Base-by-base conservation (phyloP, 192 early-diverging fungal species). In the Coemansia sp. region DNA sequence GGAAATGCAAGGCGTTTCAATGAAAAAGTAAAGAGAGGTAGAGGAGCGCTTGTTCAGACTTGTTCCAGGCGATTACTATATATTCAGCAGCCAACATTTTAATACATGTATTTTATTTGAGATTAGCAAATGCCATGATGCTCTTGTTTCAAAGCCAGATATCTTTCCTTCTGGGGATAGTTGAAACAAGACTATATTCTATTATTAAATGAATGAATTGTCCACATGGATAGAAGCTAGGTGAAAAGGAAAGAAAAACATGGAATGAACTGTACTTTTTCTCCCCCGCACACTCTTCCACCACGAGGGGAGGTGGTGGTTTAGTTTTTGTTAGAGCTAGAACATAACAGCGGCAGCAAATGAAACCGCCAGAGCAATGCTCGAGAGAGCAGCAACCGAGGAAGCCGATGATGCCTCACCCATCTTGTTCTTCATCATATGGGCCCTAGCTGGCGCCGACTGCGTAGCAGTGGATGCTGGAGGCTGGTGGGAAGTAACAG, bases 391-490 rank as follows among this genome's bases (percentile, higher is more conserved):
- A 13, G 38, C 48, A 47, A 29, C 44, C 22, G 59, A 20, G 20
- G 5, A 10, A 28, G 52, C 55, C 1, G 62, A 60, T 13, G 69
- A 64, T 7, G 30, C 50, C 25, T 73, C 59, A 6, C 34, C 52
- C n/a, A 59, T 27, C 37, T 72, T 79, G 36, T 68, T 68, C 50
- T 72, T 79, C 70, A 71, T 71, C 60, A 64, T 64, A 56, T 53
- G 50, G 6, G 50, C 50, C 30, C 50, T 53, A n/a, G 40, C 60
- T 36, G 11, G 59, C 41, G 28, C 42, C 6, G 50, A 4, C 7
- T 23, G 8, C 22, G 44, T 23, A 20, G 20, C 19, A 47, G 20
- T 11, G 23, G 44, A 11, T 6, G 41, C 15, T 44, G 7, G 23
- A 15, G 1, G 64, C 42, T 6, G 64, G 11, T 1, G 65, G 29